These are phyloP conservation scores for Ambrosiella cleistominuta DNA, from an alignment of 2,329 filamentous ascomycete species.

Conservation along the genomic window DNA sequence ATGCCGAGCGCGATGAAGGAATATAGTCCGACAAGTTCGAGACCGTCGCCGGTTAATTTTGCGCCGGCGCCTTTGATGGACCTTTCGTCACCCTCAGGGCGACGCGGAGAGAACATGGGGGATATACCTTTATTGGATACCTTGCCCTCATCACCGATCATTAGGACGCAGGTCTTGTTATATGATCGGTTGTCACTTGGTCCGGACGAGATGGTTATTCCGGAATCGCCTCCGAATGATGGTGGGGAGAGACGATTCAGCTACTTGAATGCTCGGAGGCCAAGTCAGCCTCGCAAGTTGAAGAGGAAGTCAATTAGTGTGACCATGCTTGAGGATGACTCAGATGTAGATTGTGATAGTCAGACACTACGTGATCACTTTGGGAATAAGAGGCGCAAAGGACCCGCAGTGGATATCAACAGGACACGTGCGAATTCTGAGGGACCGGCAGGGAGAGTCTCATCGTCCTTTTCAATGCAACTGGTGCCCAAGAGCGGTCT, in stretches of 20 bases:
- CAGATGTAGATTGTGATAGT: background rate
- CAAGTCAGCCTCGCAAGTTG: background rate
- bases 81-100: background rate
- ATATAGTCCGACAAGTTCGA: conserved; percentile 38
- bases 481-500: background rate
- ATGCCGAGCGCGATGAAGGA: conserved; percentile 32
- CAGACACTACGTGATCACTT: background rate
- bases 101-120: background rate
- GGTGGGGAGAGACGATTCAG: background rate
- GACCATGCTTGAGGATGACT: conserved; percentile 25
- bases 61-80: background rate
- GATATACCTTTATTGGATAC: background rate
- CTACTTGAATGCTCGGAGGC: background rate
- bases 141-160: background rate
- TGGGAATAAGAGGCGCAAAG: background rate
- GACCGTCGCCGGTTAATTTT: conserved; percentile 33
- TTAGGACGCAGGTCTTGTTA: background rate
- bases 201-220: background rate
- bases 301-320: conserved; percentile 18
- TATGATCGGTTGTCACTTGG: background rate
- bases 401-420: background rate
- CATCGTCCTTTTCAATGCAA: background rate
- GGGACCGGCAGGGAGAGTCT: background rate
- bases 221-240: background rate
- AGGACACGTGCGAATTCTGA: background rate